These are phyloP conservation scores for Populus pruinosa DNA, from an alignment of 345 rosid species.

Conservation along the genomic window DNA sequence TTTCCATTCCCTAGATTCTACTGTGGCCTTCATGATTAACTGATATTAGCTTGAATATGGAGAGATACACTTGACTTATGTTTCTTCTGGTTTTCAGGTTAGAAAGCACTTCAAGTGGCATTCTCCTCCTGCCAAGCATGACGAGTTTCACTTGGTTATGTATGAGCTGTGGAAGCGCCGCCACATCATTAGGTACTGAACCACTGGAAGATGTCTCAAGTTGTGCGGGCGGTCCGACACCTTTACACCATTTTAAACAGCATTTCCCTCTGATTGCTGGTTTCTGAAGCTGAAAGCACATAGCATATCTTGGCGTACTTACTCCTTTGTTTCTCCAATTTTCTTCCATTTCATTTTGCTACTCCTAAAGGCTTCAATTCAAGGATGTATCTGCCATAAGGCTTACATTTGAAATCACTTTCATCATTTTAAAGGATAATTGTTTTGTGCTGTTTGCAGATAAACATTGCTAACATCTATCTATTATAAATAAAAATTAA, in stretches of 20 bases:
- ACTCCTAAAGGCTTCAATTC: too few relatives aligned
- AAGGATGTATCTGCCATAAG: too few relatives aligned
- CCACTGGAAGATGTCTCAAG: neutral
- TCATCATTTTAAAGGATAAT: too few relatives aligned
- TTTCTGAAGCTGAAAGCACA: neutral
- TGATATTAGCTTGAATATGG: neutral
- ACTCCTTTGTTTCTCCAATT: too few relatives aligned
- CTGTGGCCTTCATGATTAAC: neutral
- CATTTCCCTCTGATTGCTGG: neutral
- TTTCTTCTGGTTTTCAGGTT: neutral
- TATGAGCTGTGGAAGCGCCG: conserved; percentile 92
- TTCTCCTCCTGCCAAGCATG: conserved; percentile 65
- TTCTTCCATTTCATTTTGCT: too few relatives aligned
- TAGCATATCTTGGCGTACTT: neutral
- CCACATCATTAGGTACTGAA: conserved; percentile 66
- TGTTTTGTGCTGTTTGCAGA: too few relatives aligned
- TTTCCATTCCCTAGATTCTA: neutral
- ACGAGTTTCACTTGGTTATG: conserved; percentile 96
- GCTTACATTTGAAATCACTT: too few relatives aligned
- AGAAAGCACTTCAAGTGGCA: conserved; percentile 68
- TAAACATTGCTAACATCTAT: too few relatives aligned
- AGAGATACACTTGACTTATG: neutral
- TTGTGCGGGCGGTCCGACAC: neutral
- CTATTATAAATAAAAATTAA: too few relatives aligned
- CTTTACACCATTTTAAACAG: neutral